Conservation (phyloP, 1,284 basidiomycete species). For the Cyathus olla region DNA sequence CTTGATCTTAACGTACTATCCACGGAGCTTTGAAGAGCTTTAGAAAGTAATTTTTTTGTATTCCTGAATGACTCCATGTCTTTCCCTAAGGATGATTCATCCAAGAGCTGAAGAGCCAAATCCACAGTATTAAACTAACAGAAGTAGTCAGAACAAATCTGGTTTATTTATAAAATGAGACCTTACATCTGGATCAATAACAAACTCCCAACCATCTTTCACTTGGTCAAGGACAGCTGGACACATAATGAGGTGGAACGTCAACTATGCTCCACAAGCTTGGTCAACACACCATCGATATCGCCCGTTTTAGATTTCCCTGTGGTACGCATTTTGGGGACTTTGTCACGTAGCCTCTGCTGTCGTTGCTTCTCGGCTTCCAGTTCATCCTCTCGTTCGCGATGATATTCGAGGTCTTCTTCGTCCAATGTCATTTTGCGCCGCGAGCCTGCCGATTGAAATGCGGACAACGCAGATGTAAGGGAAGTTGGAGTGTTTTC, state of each 20-base stretch:
- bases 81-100: conserved; percentile 76
- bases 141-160: conserved; percentile 14
- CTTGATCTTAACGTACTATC: conserved; percentile 71
- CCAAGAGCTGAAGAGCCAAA: conserved; percentile 88
- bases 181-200: conserved; percentile 86
- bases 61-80: conserved; percentile 81
- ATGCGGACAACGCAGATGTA: conserved; percentile 70
- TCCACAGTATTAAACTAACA: conserved; percentile 91
- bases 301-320: conserved; percentile 73
- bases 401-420: conserved; percentile 59
- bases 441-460: conserved; percentile 71
- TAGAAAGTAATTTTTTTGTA: conserved; percentile 82
- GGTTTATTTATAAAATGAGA: conserved; percentile 2
- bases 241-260: conserved; percentile 5
- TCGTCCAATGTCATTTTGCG: conserved; percentile 66
- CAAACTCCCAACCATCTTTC: conserved; percentile 90
- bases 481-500: conserved; percentile 61
- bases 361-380: conserved; percentile 71
- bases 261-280: background rate
- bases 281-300: conserved; percentile 72
- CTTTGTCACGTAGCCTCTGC: conserved; percentile 73
- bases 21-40: conserved; percentile 85
- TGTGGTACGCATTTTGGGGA: conserved; percentile 64
- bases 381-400: conserved; percentile 66
- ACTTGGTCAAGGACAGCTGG: conserved; percentile 88